Base-by-base conservation (phyloP, 352 stramenopile genomes). In the Phytophthora pisi region DNA sequence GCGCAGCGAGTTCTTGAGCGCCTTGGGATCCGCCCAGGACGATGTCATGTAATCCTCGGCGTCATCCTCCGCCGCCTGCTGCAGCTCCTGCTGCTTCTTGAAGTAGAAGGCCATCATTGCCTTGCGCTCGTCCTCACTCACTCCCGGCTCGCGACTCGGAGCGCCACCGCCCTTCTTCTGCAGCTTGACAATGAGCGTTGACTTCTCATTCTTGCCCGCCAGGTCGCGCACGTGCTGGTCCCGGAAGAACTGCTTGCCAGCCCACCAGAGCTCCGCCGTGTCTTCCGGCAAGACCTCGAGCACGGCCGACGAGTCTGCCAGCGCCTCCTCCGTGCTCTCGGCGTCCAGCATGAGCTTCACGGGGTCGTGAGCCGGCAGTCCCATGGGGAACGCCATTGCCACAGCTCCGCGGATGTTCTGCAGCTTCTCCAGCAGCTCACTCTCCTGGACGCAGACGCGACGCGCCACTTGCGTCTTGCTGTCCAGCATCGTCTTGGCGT, bases 61-160 rank as follows among this genome's bases (percentile, higher is more conserved):
- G 54, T 98, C 90, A 43, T 93, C 81, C 26, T 98, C 84, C 0
- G 88, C 89, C 0, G 86, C 78, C 23, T 86, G 75, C 66, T 98
- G 95, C 55, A 93, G 55, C 61, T 97, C 87, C 60, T 97, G 87
- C 61, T 98, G 88, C 66, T 96, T 95, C 66, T 93, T 93, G 54
- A 94, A 96, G 76, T 98, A 98, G 62, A 97, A 97, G 24, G 93
- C 95, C 90, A 98, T 98, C 95, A 99, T 99, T 30, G 95, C 93
- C 79, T 98, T 98, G 51, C 95, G 89, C 70, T 99, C 97, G 23
- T 97, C 95, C 66, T 99, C 96, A 55, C 83, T 97, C 30, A 99
- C 86, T 4, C 72, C 87, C 0, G 84, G 84, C 63, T 95, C 85
- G 20, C 85, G 84, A 38, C 81, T 81, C 0, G 96, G 97, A 57